Evolutionary conservation across 495 filamentous ascomycete species (phyloP), one percentile per base, ranked within the genome.

Genomic region (Annulohypoxylon stygium): DNA sequence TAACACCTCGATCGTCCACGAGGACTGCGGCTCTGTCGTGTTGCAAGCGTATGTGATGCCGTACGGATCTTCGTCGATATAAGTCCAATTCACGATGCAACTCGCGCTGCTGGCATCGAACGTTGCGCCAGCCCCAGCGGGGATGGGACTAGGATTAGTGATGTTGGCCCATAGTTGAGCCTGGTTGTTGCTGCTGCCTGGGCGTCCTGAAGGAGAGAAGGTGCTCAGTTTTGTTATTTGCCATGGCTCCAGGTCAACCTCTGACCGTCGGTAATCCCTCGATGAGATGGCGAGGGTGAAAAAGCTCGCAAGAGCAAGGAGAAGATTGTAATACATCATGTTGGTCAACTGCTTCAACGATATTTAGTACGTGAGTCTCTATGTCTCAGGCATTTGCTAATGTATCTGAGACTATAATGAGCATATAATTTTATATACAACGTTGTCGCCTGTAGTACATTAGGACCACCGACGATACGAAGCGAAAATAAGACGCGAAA

Each of bases 1-100:
- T 4, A 64, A 12, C 10, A 75, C 36, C 63, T 75, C 67, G 9
- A 75, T 43, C 10, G 58, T 70, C 72, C 72, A 75, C 20, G n/a
- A 33, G 0, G 1, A 30, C n/a, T 51, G 9, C 11, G 34, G n/a
- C 16, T 23, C 18, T 30, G 6, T 26, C 1, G 72, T 67, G 0
- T n/a, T 23, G 58, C 72, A 75, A n/a, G 33, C 51, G 25, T 54
- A 59, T 9, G 18, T 23, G 3, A 11, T 23, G 4, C 50, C 57
- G 30, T 70, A 70, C 25, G 72, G 72, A 23, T 55, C 23, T 33
- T 66, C 51, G 8, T 2, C n/a, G 10, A 5, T 10, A 6, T 3
- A 70, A 0, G 5, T 12, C 67, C 67, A 75, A 6, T 67, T 34
- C 14, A 57, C 58, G 1, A 48, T 59, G 63, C 72, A 75, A 37